Evolutionary conservation across 129 eudicot species (phyloP), one percentile per base, ranked within the genome.

Genomic region (Silybum marianum): DNA sequence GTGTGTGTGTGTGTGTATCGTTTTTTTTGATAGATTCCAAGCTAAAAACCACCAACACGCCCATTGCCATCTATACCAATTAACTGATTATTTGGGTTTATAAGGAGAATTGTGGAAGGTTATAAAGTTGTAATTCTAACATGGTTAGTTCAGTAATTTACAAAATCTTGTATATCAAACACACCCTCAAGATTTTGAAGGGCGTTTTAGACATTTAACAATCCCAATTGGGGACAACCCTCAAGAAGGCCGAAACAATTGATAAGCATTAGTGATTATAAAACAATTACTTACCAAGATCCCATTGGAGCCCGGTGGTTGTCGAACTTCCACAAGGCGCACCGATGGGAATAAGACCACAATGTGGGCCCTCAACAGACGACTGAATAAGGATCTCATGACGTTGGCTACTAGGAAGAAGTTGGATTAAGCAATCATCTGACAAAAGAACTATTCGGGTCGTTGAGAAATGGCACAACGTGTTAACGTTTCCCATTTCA

Each of bases 331-430:
- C 78, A 0, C 88, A 89, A 23, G 95, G 92, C n/a, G 63, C 67
- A 38, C 91, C 92, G 80, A 95, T 91, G 58, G 99, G 99, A 58
- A 93, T 77, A 75, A 95, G 98, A 76, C 99, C 99, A 86, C 98
- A 95, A 77, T 95, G 98, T 42, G 98, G 99, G 44, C 99, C 99
- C 87, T 91, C 99, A 39, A 89, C 85, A 3, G 93, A 80, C 63
- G 91, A 38, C 67, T 78, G 81, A 66, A 93, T 89, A 74, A 83
- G 88, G 54, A 95, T 91, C 80, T 93, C 83, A 71, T 95, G 99
- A 79, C 67, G 80, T 26, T 69, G 92, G 76, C 84, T 81, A 48
- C 87, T 68, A 5, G 99, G 93, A 80, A 95, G 99, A 83, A 95
- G 92, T 79, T 90, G 99, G 74, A 95, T 89, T 39, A 91, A 86